Percentiles rank a stretch among this genome's conserved stretches.
Conservation (phyloP, 805 yeast genomes). For the Allodekkera sacchari region DNA sequence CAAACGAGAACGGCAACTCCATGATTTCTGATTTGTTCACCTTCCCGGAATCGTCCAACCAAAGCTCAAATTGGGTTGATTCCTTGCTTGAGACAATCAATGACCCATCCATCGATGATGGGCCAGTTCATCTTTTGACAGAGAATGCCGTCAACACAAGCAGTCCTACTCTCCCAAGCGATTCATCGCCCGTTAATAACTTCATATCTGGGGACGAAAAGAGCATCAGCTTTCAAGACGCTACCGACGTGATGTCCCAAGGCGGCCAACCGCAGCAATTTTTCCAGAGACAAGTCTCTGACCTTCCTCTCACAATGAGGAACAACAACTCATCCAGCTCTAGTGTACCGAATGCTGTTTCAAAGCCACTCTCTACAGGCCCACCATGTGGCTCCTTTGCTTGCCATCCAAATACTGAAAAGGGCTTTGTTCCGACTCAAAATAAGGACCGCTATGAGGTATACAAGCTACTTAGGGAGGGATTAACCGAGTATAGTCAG, state of each 20-base stretch:
- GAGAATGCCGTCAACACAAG: constrained; percentile 1
- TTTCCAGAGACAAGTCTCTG: too few species aligned
- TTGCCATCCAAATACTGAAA: background rate
- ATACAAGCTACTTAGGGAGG: constrained; percentile 14
- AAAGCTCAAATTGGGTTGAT: constrained; percentile 1
- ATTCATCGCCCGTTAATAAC: background rate
- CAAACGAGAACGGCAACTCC: too few species aligned
- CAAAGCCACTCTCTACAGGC: too few species aligned
- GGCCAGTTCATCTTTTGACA: constrained; percentile 1
- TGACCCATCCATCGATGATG: constrained; percentile 4
- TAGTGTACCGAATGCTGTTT: too few species aligned
- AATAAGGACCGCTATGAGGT: too few species aligned
- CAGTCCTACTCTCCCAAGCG: constrained; percentile 1
- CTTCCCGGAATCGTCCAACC: background rate
- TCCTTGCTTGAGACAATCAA: constrained; percentile 1
- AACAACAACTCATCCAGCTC: background rate
- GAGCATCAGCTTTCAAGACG: background rate
- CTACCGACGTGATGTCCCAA: background rate
- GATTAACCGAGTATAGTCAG: constrained; percentile 16
- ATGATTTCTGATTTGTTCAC: constrained; percentile 2
- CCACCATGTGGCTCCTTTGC: background rate
- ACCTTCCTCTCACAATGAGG: background rate
- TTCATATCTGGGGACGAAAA: background rate
- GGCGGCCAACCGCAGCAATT: background rate
- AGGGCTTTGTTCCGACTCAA: background rate